Percentiles rank a stretch among this genome's conserved stretches.
Conservation (phyloP, 805 yeast genomes). For the Saccharomycopsis fodiens region DNA sequence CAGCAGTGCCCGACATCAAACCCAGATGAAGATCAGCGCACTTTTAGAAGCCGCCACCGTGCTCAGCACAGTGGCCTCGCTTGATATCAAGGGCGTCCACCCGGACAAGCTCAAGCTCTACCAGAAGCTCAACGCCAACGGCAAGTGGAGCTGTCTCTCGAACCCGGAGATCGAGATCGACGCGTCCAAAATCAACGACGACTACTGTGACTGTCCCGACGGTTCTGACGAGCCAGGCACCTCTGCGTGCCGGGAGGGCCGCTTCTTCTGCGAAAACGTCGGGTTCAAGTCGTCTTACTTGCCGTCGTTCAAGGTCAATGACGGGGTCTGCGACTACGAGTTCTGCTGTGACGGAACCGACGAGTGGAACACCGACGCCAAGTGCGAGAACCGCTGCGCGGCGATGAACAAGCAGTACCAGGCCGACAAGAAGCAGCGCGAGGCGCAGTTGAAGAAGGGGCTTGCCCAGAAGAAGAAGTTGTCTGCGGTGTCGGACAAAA, state of each 20-base stretch:
- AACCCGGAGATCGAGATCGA: constrained; percentile 60
- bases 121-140: constrained; percentile 37
- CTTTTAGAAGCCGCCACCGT: no score
- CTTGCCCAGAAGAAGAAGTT: constrained; percentile 22
- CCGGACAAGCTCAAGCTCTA: constrained; percentile 34
- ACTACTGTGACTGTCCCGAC: constrained; percentile 94
- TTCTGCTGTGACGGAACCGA: constrained; percentile 93
- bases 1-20: no score
- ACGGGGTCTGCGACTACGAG: constrained; percentile 88
- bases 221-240: constrained; percentile 98
- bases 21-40: no score
- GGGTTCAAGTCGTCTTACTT: constrained; percentile 61
- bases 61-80: no score
- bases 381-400: constrained; percentile 26
- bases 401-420: constrained; percentile 25
- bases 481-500: neutral
- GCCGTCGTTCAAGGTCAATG: constrained; percentile 65
- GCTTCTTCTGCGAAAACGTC: constrained; percentile 69
- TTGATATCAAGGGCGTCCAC: constrained; percentile 12
- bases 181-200: constrained; percentile 67
- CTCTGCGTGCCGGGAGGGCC: constrained; percentile 55
- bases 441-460: constrained; percentile 22
- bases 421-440: constrained; percentile 21
- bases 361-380: constrained; percentile 37
- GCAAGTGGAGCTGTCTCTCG: constrained; percentile 61